These are phyloP conservation scores for Lepiota brunneoincarnata DNA, from an alignment of 768 basidiomycete genomes.

Conservation along the genomic window DNA sequence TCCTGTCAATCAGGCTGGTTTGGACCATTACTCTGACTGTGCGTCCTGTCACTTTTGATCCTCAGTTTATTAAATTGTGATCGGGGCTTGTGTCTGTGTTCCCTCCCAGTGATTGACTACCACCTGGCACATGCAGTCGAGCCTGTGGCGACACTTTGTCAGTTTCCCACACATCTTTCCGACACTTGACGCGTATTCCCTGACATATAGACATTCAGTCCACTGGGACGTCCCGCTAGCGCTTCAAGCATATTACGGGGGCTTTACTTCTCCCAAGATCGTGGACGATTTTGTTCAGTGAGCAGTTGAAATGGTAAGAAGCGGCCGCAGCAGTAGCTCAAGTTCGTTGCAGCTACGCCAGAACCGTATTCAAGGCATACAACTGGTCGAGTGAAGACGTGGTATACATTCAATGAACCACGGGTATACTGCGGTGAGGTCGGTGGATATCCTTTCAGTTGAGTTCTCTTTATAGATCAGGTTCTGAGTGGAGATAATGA, in stretches of 20 bases:
- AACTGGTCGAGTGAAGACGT: slow-evolving; percentile 48
- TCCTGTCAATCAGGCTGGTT: slow-evolving; percentile 44
- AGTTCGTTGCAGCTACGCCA: slow-evolving; percentile 36
- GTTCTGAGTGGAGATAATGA: no score
- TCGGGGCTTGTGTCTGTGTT: no score
- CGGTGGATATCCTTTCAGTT: slow-evolving; percentile 42
- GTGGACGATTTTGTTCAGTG: slow-evolving; percentile 49
- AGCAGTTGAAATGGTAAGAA: background rate
- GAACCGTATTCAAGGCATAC: slow-evolving; percentile 45
- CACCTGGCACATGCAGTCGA: slow-evolving; percentile 37
- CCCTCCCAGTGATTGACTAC: slow-evolving; percentile 49
- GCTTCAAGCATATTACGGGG: slow-evolving; percentile 46
- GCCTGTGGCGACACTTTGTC: slow-evolving; percentile 50
- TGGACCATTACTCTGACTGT: slow-evolving; percentile 46
- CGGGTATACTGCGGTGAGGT: slow-evolving; percentile 38
- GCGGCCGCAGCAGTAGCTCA: background rate
- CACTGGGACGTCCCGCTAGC: slow-evolving; percentile 51
- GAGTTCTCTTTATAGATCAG: slow-evolving; percentile 8
- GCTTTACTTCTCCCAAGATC: slow-evolving; percentile 42
- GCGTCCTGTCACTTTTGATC: slow-evolving; percentile 11
- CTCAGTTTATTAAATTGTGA: background rate
- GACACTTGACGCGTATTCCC: background rate
- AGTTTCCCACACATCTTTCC: slow-evolving; percentile 12
- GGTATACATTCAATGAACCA: slow-evolving; percentile 55
- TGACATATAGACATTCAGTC: slow-evolving; percentile 23